Evolutionary conservation across 202 grass and related monocot genomes (phyloP), one percentile per base, ranked within the genome.

Genomic region (Dendrocalamus latiflorus): DNA sequence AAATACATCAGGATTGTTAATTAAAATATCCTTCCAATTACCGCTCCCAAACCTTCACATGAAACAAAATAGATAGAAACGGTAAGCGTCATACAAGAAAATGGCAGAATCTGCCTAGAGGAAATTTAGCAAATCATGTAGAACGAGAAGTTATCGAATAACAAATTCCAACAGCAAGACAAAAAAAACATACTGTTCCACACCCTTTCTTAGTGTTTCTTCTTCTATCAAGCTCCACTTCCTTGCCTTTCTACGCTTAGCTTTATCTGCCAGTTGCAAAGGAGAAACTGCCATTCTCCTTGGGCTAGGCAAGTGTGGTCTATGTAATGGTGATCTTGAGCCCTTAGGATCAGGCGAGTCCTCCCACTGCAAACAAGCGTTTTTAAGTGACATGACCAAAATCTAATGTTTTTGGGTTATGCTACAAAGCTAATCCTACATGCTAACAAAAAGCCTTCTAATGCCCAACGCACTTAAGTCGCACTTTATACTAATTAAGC

Each of bases 151-250:
- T 5, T 33, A 26, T 36, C 44, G 26, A 45, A 43, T 15, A 28
- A 65, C 4, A 13, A 63, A 41, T 47, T 72, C 25, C 2, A 79
- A 70, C 10, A 68, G 30, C 21, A 22, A 25, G 45, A 74, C 4
- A 63, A 79, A 25, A n/a, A 15, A 11, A 38, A 73, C 86, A 22
- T 91, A 94, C 92, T 77, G 74, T 68, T 81, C 43, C 33, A 94
- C 92, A 73, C 86, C 92, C 12, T 87, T 76, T 68, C 69, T 89
- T 86, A 94, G 13, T 47, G 84, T 76, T 70, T 91, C 92, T 91
- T 94, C 89, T 89, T 94, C 92, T 64, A 76, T 20, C 1, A 53
- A 4, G 26, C 73, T 77, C 92, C 92, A 94, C 47, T 58, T 91
- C 74, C 79, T 91, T 34, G 59, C 26, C 38, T 39, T 87, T 84